Percentiles rank a stretch among this genome's conserved stretches.
Conservation (phyloP, 148 eudicot genomes). For the Nepenthes mirabilis region DNA sequence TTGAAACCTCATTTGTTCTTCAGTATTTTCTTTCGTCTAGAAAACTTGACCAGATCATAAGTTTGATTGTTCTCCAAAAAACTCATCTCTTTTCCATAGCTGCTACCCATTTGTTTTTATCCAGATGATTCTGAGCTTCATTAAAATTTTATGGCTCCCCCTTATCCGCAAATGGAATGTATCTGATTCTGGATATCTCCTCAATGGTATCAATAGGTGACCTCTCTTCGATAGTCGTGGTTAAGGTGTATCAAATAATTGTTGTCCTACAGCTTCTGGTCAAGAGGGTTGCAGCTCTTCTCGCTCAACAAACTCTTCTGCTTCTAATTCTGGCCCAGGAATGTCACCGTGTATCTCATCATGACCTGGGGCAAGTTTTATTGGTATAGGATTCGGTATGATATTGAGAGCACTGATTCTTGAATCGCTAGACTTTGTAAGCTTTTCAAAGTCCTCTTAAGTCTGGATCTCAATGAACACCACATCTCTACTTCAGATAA, state of each 20-base stretch:
- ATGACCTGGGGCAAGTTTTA: too few relatives aligned
- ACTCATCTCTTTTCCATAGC: background rate
- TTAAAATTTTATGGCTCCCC: background rate
- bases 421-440: background rate
- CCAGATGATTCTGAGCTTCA: background rate
- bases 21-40: background rate
- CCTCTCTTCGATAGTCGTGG: too few relatives aligned
- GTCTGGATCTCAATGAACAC: slow-evolving; percentile 10
- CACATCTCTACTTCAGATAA: slow-evolving; percentile 9
- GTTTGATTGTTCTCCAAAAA: background rate
- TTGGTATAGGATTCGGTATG: too few relatives aligned
- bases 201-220: too few relatives aligned
- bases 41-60: background rate
- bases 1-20: background rate
- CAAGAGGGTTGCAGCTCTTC: too few relatives aligned
- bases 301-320: too few relatives aligned
- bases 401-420: background rate
- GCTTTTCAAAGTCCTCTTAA: background rate
- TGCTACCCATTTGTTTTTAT: background rate
- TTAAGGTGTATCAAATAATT: too few relatives aligned
- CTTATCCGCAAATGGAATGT: background rate
- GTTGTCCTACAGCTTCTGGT: too few relatives aligned
- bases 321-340: too few relatives aligned
- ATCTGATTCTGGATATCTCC: too few relatives aligned
- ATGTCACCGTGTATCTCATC: too few relatives aligned